A percentile compares a stretch with the other conserved stretches of the same genome.
These are phyloP conservation scores for Globisporangium viniferum DNA, from an alignment of 352 stramenopile genomes.

Conservation along the genomic window DNA sequence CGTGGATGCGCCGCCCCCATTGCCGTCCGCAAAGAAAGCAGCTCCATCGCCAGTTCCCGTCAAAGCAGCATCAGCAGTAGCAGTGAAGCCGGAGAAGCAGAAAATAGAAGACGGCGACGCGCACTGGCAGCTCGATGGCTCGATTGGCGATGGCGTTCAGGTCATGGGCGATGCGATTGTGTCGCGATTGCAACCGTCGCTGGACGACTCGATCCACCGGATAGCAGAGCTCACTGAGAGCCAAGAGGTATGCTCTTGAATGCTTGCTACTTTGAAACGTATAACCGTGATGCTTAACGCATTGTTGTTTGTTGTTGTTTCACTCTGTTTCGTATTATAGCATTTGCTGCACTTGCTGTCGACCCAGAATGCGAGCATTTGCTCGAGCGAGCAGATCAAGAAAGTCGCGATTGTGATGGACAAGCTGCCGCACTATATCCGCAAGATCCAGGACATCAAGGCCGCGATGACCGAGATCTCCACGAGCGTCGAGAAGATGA, in stretches of 20 bases:
- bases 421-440: slow-evolving; percentile 66
- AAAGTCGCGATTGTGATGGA: slow-evolving; percentile 61
- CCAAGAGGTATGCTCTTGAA: slow-evolving; percentile 31
- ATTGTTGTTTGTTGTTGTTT: neutral
- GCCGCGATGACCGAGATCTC: slow-evolving; percentile 61
- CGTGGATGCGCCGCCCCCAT: neutral
- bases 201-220: slow-evolving; percentile 65
- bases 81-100: slow-evolving; percentile 2
- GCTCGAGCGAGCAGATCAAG: slow-evolving; percentile 53
- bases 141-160: slow-evolving; percentile 37
- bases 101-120: slow-evolving; percentile 18
- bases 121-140: slow-evolving; percentile 38
- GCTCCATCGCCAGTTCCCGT: neutral
- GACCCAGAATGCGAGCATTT: slow-evolving; percentile 49
- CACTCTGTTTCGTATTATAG: slow-evolving; percentile 22
- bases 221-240: slow-evolving; percentile 64
- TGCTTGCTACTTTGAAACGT: neutral
- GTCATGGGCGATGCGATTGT: slow-evolving; percentile 60
- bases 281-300: neutral
- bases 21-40: neutral
- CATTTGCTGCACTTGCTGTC: slow-evolving; percentile 45
- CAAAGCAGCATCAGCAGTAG: neutral
- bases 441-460: slow-evolving; percentile 64
- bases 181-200: slow-evolving; percentile 46
- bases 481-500: slow-evolving; percentile 60